Conservation (phyloP, 2,329 filamentous ascomycete species). For the Alternaria panax region DNA sequence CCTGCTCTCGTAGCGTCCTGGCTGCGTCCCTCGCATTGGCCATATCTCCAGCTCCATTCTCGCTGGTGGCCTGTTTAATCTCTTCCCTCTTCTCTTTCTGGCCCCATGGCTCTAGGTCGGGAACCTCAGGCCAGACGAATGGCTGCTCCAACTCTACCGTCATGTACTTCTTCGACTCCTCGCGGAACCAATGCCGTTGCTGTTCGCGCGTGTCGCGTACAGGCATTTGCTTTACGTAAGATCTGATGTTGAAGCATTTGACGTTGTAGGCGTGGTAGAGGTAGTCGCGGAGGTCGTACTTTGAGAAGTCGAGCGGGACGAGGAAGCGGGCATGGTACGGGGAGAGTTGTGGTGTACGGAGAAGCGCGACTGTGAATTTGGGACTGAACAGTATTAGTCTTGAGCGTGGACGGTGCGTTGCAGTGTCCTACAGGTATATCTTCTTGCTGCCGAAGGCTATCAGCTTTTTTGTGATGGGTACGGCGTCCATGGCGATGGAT, state of each 20-base stretch:
- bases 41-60: constrained; percentile 12
- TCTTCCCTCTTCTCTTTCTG: constrained; percentile 56
- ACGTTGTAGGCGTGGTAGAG: constrained; percentile 86
- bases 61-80: constrained; percentile 12
- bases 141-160: constrained; percentile 86
- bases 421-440: constrained; percentile 55
- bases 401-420: neutral
- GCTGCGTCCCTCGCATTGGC: constrained; percentile 25
- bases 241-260: constrained; percentile 72
- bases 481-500: constrained; percentile 33
- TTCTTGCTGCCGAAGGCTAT: constrained; percentile 53
- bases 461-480: constrained; percentile 44
- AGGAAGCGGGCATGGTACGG: constrained; percentile 87
- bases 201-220: constrained; percentile 62
- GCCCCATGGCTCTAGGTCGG: constrained; percentile 56
- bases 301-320: constrained; percentile 91
- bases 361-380: constrained; percentile 78
- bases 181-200: constrained; percentile 70
- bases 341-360: constrained; percentile 74
- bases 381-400: constrained; percentile 64
- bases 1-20: constrained; percentile 35
- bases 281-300: constrained; percentile 96
- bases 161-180: constrained; percentile 85
- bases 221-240: constrained; percentile 76
- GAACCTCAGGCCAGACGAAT: constrained; percentile 84